Evolutionary conservation across 352 stramenopile genomes (phyloP).

Genomic region (Phytophthora agathidicida): DNA sequence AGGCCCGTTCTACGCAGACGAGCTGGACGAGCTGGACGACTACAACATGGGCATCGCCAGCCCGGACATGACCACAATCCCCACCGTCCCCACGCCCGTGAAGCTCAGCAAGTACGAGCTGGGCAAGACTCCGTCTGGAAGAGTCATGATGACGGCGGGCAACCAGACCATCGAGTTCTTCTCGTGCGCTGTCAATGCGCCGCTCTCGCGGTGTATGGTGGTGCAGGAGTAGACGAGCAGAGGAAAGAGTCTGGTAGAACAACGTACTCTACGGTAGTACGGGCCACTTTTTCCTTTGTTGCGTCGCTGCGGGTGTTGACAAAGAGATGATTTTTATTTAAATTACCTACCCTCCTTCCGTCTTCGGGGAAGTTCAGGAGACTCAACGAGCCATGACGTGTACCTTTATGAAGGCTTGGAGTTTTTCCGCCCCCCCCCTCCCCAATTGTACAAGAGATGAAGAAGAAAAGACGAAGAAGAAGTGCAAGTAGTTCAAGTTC

Average conservation of each 20-base stretch:
- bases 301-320: slow-evolving; percentile 24
- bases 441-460: slow-evolving; percentile 42
- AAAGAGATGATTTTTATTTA: slow-evolving; percentile 38
- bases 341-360: slow-evolving; percentile 29
- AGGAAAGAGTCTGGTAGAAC: slow-evolving; percentile 8
- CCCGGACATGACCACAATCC: slow-evolving; percentile 80
- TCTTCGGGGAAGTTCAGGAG: slow-evolving; percentile 2
- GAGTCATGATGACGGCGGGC: slow-evolving; percentile 74
- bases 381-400: slow-evolving; percentile 27
- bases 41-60: slow-evolving; percentile 55
- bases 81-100: slow-evolving; percentile 72
- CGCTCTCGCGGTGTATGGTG: slow-evolving; percentile 65
- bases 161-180: slow-evolving; percentile 91
- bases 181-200: slow-evolving; percentile 77
- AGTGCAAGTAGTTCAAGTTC: slow-evolving; percentile 33
- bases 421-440: too few species aligned
- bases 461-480: slow-evolving; percentile 33
- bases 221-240: slow-evolving; percentile 57
- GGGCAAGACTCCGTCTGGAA: slow-evolving; percentile 78
- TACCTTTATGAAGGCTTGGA: slow-evolving; percentile 43
- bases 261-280: slow-evolving; percentile 5
- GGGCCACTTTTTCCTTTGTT: slow-evolving; percentile 6
- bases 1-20: slow-evolving; percentile 71
- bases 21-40: slow-evolving; percentile 76
- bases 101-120: slow-evolving; percentile 78